Evolutionary conservation across 371 early-diverging fungal genomes (phyloP).

Genomic region (Mortierella sp.): DNA sequence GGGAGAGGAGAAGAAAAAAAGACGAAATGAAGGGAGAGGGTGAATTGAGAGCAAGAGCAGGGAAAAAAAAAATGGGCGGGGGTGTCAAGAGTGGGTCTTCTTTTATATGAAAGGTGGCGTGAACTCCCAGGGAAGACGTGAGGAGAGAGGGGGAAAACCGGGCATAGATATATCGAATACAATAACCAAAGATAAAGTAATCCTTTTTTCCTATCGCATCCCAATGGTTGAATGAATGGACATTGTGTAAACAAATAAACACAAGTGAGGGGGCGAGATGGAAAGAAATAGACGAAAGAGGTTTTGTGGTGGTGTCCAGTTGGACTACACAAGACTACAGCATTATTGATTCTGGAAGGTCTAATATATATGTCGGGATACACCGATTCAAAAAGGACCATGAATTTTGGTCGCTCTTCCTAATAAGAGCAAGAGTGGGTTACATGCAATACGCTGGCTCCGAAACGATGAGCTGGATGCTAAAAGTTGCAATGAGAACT

Average conservation of each 20-base stretch:
- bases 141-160: not conserved
- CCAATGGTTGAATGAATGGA: not conserved
- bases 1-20: not conserved
- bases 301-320: not conserved
- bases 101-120: not conserved
- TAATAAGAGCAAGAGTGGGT: too few relatives aligned
- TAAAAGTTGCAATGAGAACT: too few relatives aligned
- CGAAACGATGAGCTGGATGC: too few relatives aligned
- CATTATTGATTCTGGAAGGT: not conserved
- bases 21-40: not conserved
- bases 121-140: not conserved
- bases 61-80: not conserved
- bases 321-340: not conserved
- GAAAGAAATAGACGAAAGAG: not conserved
- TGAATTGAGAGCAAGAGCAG: not conserved
- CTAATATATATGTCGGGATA: too few relatives aligned
- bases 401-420: too few relatives aligned
- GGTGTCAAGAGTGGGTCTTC: slow-evolving; percentile 5
- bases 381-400: too few relatives aligned
- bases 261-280: not conserved
- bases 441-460: too few relatives aligned
- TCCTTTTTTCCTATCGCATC: slow-evolving; percentile 6
- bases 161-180: not conserved
- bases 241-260: slow-evolving; percentile 17
- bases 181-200: too few relatives aligned